Evolutionary conservation across 345 rosid species (phyloP).

Genomic region (Microthlaspi erraticum): DNA sequence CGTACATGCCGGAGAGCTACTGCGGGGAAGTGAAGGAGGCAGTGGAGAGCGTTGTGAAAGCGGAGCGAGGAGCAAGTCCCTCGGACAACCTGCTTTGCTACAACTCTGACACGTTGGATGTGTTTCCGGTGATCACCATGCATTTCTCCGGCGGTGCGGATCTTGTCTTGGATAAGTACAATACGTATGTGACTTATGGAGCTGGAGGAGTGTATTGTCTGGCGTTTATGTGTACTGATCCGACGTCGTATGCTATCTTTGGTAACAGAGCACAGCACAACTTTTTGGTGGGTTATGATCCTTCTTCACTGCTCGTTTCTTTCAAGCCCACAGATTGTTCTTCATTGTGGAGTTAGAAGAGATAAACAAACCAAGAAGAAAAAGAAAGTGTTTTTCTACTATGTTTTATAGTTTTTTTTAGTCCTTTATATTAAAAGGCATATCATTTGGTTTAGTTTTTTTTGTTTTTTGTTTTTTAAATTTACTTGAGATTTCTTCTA

Average conservation of each 20-base stretch:
- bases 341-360: background rate
- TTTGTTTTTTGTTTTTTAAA: too few relatives aligned
- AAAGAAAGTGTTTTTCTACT: too few relatives aligned
- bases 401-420: too few relatives aligned
- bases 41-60: conserved; percentile 1
- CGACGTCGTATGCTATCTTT: too few relatives aligned
- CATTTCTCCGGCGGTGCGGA: too few relatives aligned
- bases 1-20: background rate
- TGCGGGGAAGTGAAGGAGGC: background rate
- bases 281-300: too few relatives aligned
- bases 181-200: background rate
- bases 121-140: background rate
- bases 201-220: background rate
- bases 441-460: too few relatives aligned
- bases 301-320: background rate
- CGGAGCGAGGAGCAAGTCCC: background rate
- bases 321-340: background rate
- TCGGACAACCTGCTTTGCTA: background rate
- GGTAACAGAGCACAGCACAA: too few relatives aligned
- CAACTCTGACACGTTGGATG: background rate
- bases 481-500: too few relatives aligned
- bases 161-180: background rate
- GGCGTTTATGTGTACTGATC: background rate
- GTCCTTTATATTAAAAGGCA: too few relatives aligned
- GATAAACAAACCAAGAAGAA: too few relatives aligned